Percentiles rank a stretch among this genome's conserved stretches.
Conservation (phyloP, 352 stramenopile species). For the Globisporangium spiculum region DNA sequence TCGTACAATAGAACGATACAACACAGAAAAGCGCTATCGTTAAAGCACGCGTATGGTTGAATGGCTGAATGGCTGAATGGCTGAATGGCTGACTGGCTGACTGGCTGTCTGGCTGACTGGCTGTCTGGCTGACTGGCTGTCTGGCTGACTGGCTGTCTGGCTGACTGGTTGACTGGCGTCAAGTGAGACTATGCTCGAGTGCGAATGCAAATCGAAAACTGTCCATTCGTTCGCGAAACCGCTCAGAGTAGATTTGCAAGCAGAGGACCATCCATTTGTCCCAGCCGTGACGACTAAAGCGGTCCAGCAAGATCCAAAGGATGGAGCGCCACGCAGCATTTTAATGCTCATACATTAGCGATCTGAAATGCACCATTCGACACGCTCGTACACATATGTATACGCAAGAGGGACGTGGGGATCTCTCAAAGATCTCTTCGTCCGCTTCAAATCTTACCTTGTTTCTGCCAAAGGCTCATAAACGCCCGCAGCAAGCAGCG, state of each 20-base stretch:
- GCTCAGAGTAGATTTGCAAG: background rate
- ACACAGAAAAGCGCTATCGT: background rate
- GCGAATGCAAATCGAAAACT: background rate
- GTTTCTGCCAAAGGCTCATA: background rate
- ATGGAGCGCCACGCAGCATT: background rate
- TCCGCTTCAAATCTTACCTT: background rate
- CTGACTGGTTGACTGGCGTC: background rate
- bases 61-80: too few species aligned
- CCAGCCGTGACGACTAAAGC: background rate
- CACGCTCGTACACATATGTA: background rate
- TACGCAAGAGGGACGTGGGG: background rate
- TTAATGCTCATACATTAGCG: background rate
- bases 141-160: too few species aligned
- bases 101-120: too few species aligned
- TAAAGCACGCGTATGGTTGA: background rate
- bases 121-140: too few species aligned
- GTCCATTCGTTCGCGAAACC: background rate
- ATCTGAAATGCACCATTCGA: background rate
- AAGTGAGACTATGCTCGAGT: background rate
- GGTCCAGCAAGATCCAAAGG: background rate
- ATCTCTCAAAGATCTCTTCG: background rate
- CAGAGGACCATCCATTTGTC: background rate
- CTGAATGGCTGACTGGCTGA: too few species aligned
- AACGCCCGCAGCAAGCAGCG: background rate
- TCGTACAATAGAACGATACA: background rate